Evolutionary conservation across 1,139 yeast genomes (phyloP), one percentile per base, ranked within the genome.

Genomic region (Kodamaea sp.): DNA sequence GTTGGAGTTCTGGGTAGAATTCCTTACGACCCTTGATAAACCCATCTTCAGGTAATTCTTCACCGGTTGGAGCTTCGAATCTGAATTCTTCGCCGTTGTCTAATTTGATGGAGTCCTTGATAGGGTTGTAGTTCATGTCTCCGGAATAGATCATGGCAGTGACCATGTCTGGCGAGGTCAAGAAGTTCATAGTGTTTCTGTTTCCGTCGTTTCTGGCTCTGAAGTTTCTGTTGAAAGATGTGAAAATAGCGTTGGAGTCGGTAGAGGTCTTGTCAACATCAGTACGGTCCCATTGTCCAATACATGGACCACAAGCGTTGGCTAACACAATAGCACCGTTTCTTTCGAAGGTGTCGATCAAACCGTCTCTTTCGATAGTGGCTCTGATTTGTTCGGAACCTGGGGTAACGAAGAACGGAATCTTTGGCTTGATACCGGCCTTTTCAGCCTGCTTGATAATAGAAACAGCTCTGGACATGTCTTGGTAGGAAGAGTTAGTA

Each of bases 331-430:
- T 76, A 73, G 96, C 97, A 59, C 97, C 97, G 53, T 84, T 85
- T 60, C 87, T 94, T 66, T 83, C 80, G 70, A 92, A 89, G 54
- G 90, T 83, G 60, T 84, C 72, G 57, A 90, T 78, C 73, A 84
- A 90, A 58, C 97, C 97, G 65, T 92, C 98, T 73, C 97, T 85
- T 61, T 83, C 96, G 64, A 92, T 89, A 53, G 97, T 92, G 51
- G 97, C 97, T 76, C 98, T 85, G 53, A 92, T 88, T 77, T 90
- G 97, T 76, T 92, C 98, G 51, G 97, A 89, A 76, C 98, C 98
- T 64, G 98, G 98, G 44, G 97, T 87, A 53, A 92, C 95, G 48
- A 95, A 84, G 79, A 81, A 92, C 56, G 86, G 79, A 39, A 95
- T 63, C 79, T 90, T 90, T 51, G 97, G 75, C 72, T 85, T 84